phyloP scores from a whole-genome alignment of 73 alveolate species.

The Stentor coeruleus region DNA sequence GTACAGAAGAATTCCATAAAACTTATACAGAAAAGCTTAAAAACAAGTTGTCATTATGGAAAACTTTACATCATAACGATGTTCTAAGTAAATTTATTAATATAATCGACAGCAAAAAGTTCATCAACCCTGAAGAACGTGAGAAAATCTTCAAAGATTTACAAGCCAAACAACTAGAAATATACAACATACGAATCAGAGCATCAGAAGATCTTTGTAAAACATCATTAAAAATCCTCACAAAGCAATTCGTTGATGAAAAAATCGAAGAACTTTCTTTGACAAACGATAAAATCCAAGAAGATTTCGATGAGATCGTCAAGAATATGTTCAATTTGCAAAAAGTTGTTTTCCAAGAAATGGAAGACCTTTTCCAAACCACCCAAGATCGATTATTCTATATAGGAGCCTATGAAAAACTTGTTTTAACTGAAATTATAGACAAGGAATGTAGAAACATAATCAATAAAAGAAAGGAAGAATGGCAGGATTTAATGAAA shows the following conservation, averaged over 20 bases:
- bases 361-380: neutral
- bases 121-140: slow-evolving; percentile 57
- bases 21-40: slow-evolving; percentile 41
- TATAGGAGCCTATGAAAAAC: neutral
- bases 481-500: slow-evolving; percentile 35
- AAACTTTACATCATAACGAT: slow-evolving; percentile 46
- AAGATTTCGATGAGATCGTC: slow-evolving; percentile 34
- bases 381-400: neutral
- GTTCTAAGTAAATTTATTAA: slow-evolving; percentile 47
- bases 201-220: slow-evolving; percentile 6
- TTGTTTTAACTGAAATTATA: slow-evolving; percentile 38
- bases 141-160: slow-evolving; percentile 27
- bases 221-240: slow-evolving; percentile 17
- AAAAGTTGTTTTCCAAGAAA: neutral
- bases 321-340: neutral
- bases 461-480: slow-evolving; percentile 51
- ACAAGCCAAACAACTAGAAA: slow-evolving; percentile 31
- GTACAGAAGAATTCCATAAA: slow-evolving; percentile 40
- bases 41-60: slow-evolving; percentile 43
- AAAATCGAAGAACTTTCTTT: slow-evolving; percentile 32
- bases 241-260: slow-evolving; percentile 35
- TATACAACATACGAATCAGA: slow-evolving; percentile 34
- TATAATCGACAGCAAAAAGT: slow-evolving; percentile 44
- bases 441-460: slow-evolving; percentile 39
- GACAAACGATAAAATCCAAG: slow-evolving; percentile 52